Evolutionary conservation across 2,329 filamentous ascomycete genomes (phyloP), one percentile per base, ranked within the genome.

Genomic region (Ceratocystis lukuohia): DNA sequence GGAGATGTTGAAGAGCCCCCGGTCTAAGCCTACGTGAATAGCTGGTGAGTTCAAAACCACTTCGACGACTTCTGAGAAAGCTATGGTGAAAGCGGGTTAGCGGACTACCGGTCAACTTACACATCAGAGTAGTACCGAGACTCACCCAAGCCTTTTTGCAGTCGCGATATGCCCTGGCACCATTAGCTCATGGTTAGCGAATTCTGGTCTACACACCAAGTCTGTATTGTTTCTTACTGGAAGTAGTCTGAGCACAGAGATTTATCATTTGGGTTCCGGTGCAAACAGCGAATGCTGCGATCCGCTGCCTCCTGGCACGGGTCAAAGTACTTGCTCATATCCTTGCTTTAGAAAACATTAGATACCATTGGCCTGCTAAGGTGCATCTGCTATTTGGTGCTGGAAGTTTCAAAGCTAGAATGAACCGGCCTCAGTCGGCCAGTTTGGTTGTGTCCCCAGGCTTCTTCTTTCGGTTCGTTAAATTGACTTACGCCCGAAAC

Each of bases 191-290:
- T 33, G 61, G 41, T 33, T 44, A 22, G 33, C 25, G 12, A 41
- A 20, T 15, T 12, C 45, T 5, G 25, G 17, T 4, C 37, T 41
- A 22, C 48, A 15, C 20, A 22, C 44, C 65, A 20, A 65, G 37
- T 12, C 37, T 2, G 17, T 25, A 33, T 37, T 28, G 64, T 53
- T 67, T 77, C 89, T 77, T 75, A 96, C 91, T 96, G 90, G 74
- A 99, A 97, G 74, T 95, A 97, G 75, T 97, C 93, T 70, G 82
- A 81, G 74, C 94, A 99, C 88, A 97, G 88, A n/a, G 86, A 80
- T 70, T 86, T 84, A 74, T 97, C 91, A 15, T 89, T 92, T 25
- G 83, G 86, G 74, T 99, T 99, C 25, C 94, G 84, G 74, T 91
- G 87, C 73, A 99, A 78, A 73, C 94, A 99, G 74, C 85, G 87